A percentile compares a stretch with the other conserved stretches of the same genome.
Conservation (phyloP, 1,284 basidiomycete species). For the Sanghuangporus sanghuang region DNA sequence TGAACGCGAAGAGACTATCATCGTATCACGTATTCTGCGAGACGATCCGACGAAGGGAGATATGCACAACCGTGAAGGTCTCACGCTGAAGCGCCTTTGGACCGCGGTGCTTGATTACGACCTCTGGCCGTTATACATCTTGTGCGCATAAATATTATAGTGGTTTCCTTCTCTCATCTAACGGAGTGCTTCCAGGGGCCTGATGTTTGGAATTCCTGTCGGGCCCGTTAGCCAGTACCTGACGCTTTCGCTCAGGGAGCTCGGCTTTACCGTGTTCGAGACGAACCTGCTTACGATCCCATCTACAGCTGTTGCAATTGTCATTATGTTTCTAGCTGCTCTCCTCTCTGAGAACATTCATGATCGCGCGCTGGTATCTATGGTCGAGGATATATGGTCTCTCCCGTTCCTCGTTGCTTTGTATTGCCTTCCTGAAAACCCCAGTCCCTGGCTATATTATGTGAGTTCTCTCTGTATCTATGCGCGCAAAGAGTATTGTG, state of each 20-base stretch:
- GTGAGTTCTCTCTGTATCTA: conserved; percentile 20
- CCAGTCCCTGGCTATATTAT: conserved; percentile 46
- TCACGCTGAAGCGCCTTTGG: conserved; percentile 50
- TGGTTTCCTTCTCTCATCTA: background rate
- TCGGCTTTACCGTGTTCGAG: conserved; percentile 58
- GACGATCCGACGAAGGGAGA: conserved; percentile 66
- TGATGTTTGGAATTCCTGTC: conserved; percentile 44
- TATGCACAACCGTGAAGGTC: conserved; percentile 76
- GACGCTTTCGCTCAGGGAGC: conserved; percentile 51
- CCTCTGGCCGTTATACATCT: conserved; percentile 65
- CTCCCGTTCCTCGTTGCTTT: conserved; percentile 48
- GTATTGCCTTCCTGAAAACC: conserved; percentile 37
- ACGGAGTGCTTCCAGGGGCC: conserved; percentile 27
- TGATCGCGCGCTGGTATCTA: conserved; percentile 41
- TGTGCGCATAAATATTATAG: conserved; percentile 27
- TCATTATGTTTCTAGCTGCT: conserved; percentile 40
- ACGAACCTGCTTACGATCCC: conserved; percentile 62
- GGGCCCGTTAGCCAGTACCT: conserved; percentile 54
- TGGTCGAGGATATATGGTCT: conserved; percentile 46
- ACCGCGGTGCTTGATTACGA: conserved; percentile 56
- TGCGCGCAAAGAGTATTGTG: conserved; percentile 2
- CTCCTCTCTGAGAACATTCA: conserved; percentile 42
- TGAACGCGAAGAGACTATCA: conserved; percentile 47
- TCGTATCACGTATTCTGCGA: conserved; percentile 55
- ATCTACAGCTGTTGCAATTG: conserved; percentile 36